phyloP scores from a whole-genome alignment of 164 flowering plant species.

The Liriodendron chinense region DNA sequence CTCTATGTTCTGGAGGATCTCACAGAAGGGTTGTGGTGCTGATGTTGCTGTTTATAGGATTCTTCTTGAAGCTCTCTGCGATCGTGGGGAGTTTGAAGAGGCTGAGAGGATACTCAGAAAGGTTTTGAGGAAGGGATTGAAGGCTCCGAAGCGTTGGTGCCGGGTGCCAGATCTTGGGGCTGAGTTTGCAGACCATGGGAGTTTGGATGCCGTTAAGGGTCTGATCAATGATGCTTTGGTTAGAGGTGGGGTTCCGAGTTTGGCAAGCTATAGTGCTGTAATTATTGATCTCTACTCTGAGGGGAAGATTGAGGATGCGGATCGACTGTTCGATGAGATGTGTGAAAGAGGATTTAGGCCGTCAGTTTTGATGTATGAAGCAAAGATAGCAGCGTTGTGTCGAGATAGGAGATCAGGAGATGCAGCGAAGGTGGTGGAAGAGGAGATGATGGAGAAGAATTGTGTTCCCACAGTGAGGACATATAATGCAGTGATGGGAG shows the following conservation, averaged over 20 bases:
- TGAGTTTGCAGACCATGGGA: constrained; percentile 21
- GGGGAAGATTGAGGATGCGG: constrained; percentile 45
- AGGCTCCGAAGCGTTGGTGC: constrained; percentile 43
- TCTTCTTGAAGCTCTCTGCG: constrained; percentile 66
- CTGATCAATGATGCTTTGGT: constrained; percentile 53
- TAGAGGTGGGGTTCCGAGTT: constrained; percentile 49
- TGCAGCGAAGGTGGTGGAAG: constrained; percentile 45
- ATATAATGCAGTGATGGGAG: constrained; percentile 47
- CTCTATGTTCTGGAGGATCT: constrained; percentile 81
- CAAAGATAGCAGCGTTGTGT: constrained; percentile 54
- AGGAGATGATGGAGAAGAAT: constrained; percentile 44
- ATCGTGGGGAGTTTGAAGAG: constrained; percentile 44
- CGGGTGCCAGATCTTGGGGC: constrained; percentile 32
- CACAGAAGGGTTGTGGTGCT: constrained; percentile 73
- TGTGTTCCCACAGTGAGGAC: constrained; percentile 48
- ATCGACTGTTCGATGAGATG: constrained; percentile 55
- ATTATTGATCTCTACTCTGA: constrained; percentile 53
- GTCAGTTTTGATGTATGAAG: constrained; percentile 40
- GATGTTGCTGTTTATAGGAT: constrained; percentile 64
- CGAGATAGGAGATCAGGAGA: constrained; percentile 36
- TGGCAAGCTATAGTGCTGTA: constrained; percentile 53
- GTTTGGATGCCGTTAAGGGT: constrained; percentile 34
- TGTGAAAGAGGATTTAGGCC: constrained; percentile 44
- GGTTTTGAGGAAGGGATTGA: constrained; percentile 70
- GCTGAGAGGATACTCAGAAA: constrained; percentile 58